These are phyloP conservation scores for Arxiozyma telluris DNA, from an alignment of 1,139 yeast species.

Conservation along the genomic window DNA sequence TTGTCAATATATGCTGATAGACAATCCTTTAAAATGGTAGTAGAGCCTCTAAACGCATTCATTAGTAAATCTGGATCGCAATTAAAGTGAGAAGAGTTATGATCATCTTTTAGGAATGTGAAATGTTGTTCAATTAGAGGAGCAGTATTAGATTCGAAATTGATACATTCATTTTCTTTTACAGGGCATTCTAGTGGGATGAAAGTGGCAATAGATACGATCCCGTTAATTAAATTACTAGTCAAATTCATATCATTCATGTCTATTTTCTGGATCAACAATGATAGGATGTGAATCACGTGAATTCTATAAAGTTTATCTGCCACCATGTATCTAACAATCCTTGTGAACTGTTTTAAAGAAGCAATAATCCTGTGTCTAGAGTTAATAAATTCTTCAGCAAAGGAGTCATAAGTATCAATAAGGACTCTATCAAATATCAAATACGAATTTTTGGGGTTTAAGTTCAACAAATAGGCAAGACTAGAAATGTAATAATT, in stretches of 20 bases:
- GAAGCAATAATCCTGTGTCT: constrained; percentile 79
- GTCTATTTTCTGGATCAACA: constrained; percentile 80
- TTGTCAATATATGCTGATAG: constrained; percentile 50
- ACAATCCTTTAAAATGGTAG: constrained; percentile 60
- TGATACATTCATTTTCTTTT: constrained; percentile 36
- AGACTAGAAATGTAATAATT: constrained; percentile 54
- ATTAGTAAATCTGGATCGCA: constrained; percentile 41
- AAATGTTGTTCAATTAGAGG: constrained; percentile 59
- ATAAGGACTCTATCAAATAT: constrained; percentile 58
- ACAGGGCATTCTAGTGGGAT: constrained; percentile 58
- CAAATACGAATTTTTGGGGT: constrained; percentile 38
- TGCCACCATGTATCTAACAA: constrained; percentile 60
- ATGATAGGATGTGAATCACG: constrained; percentile 59
- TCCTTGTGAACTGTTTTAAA: constrained; percentile 54
- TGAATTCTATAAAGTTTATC: constrained; percentile 69
- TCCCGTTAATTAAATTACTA: constrained; percentile 56
- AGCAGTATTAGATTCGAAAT: constrained; percentile 44
- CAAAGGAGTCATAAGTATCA: constrained; percentile 78
- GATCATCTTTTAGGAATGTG: constrained; percentile 37
- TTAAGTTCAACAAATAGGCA: constrained; percentile 54
- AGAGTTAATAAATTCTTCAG: constrained; percentile 63
- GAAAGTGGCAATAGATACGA: constrained; percentile 64
- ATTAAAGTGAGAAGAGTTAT: constrained; percentile 18
- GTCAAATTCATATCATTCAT: constrained; percentile 80
- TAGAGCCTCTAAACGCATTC: constrained; percentile 61